These are phyloP conservation scores for Hippophae gyantsensis DNA, from an alignment of 306 rosid genomes.

Conservation along the genomic window DNA sequence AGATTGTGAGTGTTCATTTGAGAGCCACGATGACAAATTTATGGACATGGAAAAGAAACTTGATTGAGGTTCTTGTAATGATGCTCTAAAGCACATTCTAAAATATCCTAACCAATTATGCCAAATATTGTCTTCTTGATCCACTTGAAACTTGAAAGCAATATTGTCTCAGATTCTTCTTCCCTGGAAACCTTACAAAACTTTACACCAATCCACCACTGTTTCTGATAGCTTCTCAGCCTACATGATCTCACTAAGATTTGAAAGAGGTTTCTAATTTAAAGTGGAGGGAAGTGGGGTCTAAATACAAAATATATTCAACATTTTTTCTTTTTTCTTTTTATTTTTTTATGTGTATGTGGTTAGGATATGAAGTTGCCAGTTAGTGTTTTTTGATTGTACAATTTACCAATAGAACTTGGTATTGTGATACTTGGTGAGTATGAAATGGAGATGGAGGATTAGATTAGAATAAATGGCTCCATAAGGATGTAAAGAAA, in stretches of 20 bases:
- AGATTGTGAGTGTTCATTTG: conserved; percentile 43
- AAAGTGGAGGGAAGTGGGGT: conserved; percentile 35
- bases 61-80: conserved; percentile 53
- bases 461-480: conserved; percentile 1
- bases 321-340: neutral
- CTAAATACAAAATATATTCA: conserved; percentile 14
- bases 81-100: conserved; percentile 93
- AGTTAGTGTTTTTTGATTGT: too few species aligned
- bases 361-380: too few species aligned
- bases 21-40: conserved; percentile 52
- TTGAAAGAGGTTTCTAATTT: conserved; percentile 44
- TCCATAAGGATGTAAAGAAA: conserved; percentile 26
- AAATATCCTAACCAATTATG: conserved; percentile 56
- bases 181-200: conserved; percentile 42
- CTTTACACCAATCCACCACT: conserved; percentile 20
- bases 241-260: conserved; percentile 39
- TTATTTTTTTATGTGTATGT: neutral
- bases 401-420: too few species aligned
- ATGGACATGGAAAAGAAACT: conserved; percentile 37
- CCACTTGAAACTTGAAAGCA: conserved; percentile 41
- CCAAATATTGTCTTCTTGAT: conserved; percentile 30
- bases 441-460: conserved; percentile 1
- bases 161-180: conserved; percentile 20
- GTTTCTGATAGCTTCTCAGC: conserved; percentile 38
- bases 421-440: too few species aligned